These are phyloP conservation scores for Backusella circina DNA, from an alignment of 192 early-diverging fungal species.

Conservation along the genomic window DNA sequence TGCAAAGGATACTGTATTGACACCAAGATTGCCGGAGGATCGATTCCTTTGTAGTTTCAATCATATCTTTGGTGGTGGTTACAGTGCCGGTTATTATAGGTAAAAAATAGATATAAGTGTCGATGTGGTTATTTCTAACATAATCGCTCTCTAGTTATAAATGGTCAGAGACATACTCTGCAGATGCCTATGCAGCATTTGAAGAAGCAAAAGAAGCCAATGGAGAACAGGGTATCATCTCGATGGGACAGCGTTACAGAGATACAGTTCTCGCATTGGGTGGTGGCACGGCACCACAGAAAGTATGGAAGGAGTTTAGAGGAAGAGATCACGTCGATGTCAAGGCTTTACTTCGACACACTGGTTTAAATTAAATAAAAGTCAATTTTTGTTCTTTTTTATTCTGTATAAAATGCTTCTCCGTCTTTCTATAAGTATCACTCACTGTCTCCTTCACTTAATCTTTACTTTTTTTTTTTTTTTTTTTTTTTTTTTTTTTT, in stretches of 20 bases:
- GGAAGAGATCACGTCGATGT: constrained; percentile 48
- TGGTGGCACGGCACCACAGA: constrained; percentile 47
- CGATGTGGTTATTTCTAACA: neutral
- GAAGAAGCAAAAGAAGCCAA: constrained; percentile 36
- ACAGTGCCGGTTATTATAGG: constrained; percentile 57
- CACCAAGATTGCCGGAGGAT: constrained; percentile 46
- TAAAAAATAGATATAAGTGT: neutral
- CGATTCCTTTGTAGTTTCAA: constrained; percentile 54
- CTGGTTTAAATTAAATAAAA: constrained; percentile 31
- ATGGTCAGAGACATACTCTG: constrained; percentile 59
- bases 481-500: constrained; percentile 60
- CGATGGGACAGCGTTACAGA: constrained; percentile 47
- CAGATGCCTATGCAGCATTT: constrained; percentile 59
- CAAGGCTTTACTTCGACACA: constrained; percentile 51
- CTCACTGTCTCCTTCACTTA: no score
- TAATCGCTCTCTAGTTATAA: constrained; percentile 41
- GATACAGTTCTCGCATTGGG: constrained; percentile 57
- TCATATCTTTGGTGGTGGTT: constrained; percentile 59
- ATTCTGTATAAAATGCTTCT: neutral
- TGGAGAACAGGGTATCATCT: neutral
- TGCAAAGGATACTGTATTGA: constrained; percentile 38
- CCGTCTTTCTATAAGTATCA: neutral
- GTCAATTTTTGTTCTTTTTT: neutral
- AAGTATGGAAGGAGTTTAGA: constrained; percentile 53
- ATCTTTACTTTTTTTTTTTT: neutral